phyloP scores from a whole-genome alignment of 306 rosid genomes.

The Lathyrus tuberosus region DNA sequence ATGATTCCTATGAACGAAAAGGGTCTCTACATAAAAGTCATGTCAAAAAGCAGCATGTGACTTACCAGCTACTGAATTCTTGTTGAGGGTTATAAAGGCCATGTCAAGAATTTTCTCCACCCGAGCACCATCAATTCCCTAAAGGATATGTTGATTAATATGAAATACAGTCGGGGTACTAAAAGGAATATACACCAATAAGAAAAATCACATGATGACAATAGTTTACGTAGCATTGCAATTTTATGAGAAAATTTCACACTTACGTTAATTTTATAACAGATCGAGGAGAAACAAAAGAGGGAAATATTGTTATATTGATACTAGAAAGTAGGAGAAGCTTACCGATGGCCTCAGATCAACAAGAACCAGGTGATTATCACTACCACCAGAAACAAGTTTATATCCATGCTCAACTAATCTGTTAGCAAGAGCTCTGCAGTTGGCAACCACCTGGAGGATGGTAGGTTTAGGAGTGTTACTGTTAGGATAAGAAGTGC shows the following conservation, averaged over 20 bases:
- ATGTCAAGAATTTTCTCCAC: slow-evolving; percentile 94
- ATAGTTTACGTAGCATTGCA: slow-evolving; percentile 3
- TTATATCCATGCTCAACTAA: slow-evolving; percentile 69
- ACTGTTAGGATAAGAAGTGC: slow-evolving; percentile 25
- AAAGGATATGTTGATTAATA: slow-evolving; percentile 34
- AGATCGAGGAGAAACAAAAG: neutral
- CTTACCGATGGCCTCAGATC: slow-evolving; percentile 92
- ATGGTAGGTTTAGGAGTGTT: slow-evolving; percentile 9
- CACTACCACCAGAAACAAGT: slow-evolving; percentile 96
- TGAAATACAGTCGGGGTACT: slow-evolving; percentile 9
- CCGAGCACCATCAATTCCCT: slow-evolving; percentile 97
- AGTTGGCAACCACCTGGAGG: slow-evolving; percentile 81
- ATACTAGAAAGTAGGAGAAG: slow-evolving; percentile 16
- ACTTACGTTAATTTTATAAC: slow-evolving; percentile 6
- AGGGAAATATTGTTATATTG: neutral
- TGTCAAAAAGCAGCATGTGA: slow-evolving; percentile 12
- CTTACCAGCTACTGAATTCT: slow-evolving; percentile 93
- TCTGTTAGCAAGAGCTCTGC: slow-evolving; percentile 80
- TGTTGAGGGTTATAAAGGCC: slow-evolving; percentile 91
- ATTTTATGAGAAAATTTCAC: slow-evolving; percentile 25
- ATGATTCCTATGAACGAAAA: neutral
- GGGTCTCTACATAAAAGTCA: neutral
- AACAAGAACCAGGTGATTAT: slow-evolving; percentile 90
- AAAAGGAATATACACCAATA: slow-evolving; percentile 20
- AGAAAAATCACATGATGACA: slow-evolving; percentile 29